phyloP scores from a whole-genome alignment of 2,329 filamentous ascomycete genomes.

The Colletotrichum sp. region DNA sequence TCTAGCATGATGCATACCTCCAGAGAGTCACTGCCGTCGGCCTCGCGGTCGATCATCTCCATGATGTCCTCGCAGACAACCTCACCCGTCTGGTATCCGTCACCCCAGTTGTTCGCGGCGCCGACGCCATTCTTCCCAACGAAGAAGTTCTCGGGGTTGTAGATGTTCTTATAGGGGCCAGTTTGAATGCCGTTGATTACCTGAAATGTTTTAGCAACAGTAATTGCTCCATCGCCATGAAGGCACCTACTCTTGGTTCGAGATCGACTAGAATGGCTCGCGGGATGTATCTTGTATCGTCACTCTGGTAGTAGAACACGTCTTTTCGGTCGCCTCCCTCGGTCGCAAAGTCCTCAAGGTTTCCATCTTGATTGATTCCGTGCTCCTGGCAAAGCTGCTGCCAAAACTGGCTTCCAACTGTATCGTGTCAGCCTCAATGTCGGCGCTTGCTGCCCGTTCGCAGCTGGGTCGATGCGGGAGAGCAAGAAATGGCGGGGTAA shows the following conservation, averaged over 20 bases:
- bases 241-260: slow-evolving; percentile 76
- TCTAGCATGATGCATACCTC: slow-evolving; percentile 60
- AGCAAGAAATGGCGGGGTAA: slow-evolving; percentile 34
- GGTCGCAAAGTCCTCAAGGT: slow-evolving; percentile 96
- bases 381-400: slow-evolving; percentile 98
- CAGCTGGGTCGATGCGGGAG: neutral
- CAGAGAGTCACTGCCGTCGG: slow-evolving; percentile 95
- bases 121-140: slow-evolving; percentile 92
- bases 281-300: slow-evolving; percentile 98
- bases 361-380: slow-evolving; percentile 96
- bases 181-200: slow-evolving; percentile 93
- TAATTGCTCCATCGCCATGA: neutral
- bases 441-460: neutral
- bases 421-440: slow-evolving; percentile 32
- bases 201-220: slow-evolving; percentile 34
- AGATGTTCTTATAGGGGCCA: slow-evolving; percentile 96
- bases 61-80: slow-evolving; percentile 94
- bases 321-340: slow-evolving; percentile 98
- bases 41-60: slow-evolving; percentile 99
- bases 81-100: slow-evolving; percentile 93
- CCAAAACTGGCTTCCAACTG: slow-evolving; percentile 98
- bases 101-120: slow-evolving; percentile 98
- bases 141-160: slow-evolving; percentile 99
- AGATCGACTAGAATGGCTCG: slow-evolving; percentile 94
- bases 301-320: slow-evolving; percentile 99